A percentile compares a stretch with the other conserved stretches of the same genome.
Evolutionary conservation across 2,329 filamentous ascomycete genomes (phyloP).

Genomic region (Aspergillus fijiensis): DNA sequence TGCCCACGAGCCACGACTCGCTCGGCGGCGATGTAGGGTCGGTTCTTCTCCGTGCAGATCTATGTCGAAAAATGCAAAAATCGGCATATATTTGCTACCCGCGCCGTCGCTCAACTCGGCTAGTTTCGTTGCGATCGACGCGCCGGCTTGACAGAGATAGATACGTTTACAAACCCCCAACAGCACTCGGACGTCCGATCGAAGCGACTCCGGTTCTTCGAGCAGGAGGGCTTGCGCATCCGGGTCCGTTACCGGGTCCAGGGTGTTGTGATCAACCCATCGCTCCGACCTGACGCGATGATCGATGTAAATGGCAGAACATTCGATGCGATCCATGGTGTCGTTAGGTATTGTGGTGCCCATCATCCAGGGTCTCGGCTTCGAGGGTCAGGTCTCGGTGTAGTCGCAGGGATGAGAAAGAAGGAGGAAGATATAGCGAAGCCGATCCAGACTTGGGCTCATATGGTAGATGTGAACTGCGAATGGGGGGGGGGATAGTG

Average conservation of each 20-base stretch:
- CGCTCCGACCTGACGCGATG: slow-evolving; percentile 45
- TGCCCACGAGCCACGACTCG: slow-evolving; percentile 31
- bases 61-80: slow-evolving; percentile 57
- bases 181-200: slow-evolving; percentile 50
- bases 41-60: slow-evolving; percentile 42
- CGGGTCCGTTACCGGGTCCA: slow-evolving; percentile 28
- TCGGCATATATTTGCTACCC: slow-evolving; percentile 51
- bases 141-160: slow-evolving; percentile 54
- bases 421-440: slow-evolving; percentile 8
- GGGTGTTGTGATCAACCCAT: slow-evolving; percentile 42
- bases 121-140: slow-evolving; percentile 54
- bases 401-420: slow-evolving; percentile 8
- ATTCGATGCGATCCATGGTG: slow-evolving; percentile 45
- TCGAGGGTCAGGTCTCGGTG: slow-evolving; percentile 12
- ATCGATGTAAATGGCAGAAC: slow-evolving; percentile 49
- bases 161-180: slow-evolving; percentile 56
- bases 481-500: neutral
- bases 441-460: slow-evolving; percentile 24
- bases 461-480: slow-evolving; percentile 24
- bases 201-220: slow-evolving; percentile 46
- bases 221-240: slow-evolving; percentile 24
- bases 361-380: slow-evolving; percentile 18
- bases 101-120: slow-evolving; percentile 52
- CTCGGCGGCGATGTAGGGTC: slow-evolving; percentile 32
- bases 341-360: slow-evolving; percentile 20